Evolutionary conservation across 306 rosid genomes (phyloP).

Genomic region (Ormosia semicastrata): DNA sequence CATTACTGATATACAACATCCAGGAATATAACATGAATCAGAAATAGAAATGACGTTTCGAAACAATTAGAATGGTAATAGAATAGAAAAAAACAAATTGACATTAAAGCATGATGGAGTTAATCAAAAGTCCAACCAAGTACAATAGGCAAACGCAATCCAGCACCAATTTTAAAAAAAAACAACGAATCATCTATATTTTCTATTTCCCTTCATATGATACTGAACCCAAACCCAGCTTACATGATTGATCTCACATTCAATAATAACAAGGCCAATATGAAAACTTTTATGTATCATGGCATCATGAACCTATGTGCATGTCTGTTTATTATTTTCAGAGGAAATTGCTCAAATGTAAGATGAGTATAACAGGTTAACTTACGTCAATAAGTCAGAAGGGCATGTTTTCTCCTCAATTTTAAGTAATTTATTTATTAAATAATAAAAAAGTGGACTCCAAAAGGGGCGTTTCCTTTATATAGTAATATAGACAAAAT

Average conservation of each 20-base stretch:
- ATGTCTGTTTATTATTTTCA: background rate
- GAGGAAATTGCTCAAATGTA: background rate
- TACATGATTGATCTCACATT: background rate
- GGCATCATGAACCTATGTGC: background rate
- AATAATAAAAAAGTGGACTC: background rate
- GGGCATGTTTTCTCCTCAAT: background rate
- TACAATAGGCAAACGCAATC: slow-evolving; percentile 17
- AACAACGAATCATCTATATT: background rate
- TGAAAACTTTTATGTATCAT: background rate
- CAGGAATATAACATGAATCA: slow-evolving; percentile 28
- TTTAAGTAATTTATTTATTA: background rate
- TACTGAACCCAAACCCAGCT: background rate
- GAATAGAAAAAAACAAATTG: slow-evolving; percentile 5
- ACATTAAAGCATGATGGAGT: background rate
- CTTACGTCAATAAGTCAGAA: background rate
- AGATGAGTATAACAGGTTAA: background rate
- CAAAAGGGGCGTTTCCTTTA: background rate
- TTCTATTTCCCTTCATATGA: background rate
- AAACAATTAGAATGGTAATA: background rate
- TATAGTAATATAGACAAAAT: background rate
- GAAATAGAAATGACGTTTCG: background rate
- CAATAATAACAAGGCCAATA: background rate
- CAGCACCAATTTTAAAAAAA: background rate
- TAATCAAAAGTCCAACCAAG: slow-evolving; percentile 6
- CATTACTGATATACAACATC: slow-evolving; percentile 69